Percentiles rank a stretch among this genome's conserved stretches.
Conservation (phyloP, 1,284 basidiomycete species). For the Cryptococcus neoformans region DNA sequence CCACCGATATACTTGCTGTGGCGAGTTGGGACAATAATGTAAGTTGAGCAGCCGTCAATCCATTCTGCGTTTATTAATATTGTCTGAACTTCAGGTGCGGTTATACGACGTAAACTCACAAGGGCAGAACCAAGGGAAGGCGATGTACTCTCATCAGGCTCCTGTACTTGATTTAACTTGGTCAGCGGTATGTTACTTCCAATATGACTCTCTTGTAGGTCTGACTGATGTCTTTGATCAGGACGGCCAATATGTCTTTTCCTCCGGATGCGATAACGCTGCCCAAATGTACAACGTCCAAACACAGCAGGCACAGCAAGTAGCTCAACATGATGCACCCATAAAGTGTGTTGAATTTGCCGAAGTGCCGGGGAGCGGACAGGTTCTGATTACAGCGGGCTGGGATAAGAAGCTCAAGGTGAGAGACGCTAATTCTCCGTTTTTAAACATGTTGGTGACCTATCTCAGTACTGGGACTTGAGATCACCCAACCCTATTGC, state of each 20-base stretch:
- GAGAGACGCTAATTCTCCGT: slow-evolving; percentile 10
- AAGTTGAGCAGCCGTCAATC: slow-evolving; percentile 20
- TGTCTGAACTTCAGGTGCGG: slow-evolving; percentile 48
- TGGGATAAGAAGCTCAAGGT: slow-evolving; percentile 93
- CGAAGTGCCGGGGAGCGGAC: slow-evolving; percentile 58
- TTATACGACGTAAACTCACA: slow-evolving; percentile 56
- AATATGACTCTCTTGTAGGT: not conserved
- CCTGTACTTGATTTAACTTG: slow-evolving; percentile 79
- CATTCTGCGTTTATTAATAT: not conserved
- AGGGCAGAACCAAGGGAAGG: slow-evolving; percentile 65
- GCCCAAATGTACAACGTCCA: slow-evolving; percentile 75
- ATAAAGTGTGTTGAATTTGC: slow-evolving; percentile 74
- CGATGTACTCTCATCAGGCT: slow-evolving; percentile 76
- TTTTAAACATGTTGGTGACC: not conserved
- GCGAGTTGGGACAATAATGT: slow-evolving; percentile 78
- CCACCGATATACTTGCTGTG: slow-evolving; percentile 68
- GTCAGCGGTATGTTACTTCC: slow-evolving; percentile 57
- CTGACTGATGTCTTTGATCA: slow-evolving; percentile 10
- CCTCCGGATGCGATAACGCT: slow-evolving; percentile 82
- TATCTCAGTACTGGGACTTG: slow-evolving; percentile 84
- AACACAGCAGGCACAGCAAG: slow-evolving; percentile 64
- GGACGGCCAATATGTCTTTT: slow-evolving; percentile 79
- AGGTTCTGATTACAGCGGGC: slow-evolving; percentile 76
- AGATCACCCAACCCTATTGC: slow-evolving; percentile 69
- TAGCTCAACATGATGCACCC: slow-evolving; percentile 80